Evolutionary conservation across 2,329 filamentous ascomycete species (phyloP).

Genomic region (Penicillium aurantiogriseum): DNA sequence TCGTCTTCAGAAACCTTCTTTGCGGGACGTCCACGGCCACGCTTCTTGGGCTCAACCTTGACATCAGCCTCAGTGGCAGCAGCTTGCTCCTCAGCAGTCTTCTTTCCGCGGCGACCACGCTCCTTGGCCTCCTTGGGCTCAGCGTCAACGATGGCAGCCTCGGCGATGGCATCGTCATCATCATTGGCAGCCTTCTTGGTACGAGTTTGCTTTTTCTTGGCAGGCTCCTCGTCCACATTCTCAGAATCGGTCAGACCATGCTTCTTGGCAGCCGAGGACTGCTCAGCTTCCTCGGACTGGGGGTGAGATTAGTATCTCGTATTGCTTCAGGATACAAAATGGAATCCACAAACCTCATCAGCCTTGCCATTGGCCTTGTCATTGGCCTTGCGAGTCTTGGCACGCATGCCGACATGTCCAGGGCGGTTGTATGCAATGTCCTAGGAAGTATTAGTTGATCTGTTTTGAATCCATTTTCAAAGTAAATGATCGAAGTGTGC

Average conservation of each 20-base stretch:
- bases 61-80: background rate
- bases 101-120: conserved; percentile 20
- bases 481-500: background rate
- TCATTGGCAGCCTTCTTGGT: conserved; percentile 7
- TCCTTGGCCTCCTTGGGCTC: conserved; percentile 27
- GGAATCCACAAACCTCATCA: background rate
- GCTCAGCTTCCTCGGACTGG: conserved; percentile 6
- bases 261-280: conserved; percentile 2
- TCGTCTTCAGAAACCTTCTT: conserved; percentile 1
- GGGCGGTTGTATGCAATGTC: conserved; percentile 72
- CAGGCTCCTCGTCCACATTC: conserved; percentile 12
- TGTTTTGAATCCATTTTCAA: no score
- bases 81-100: background rate
- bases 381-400: conserved; percentile 5
- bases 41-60: background rate
- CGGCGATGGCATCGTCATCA: conserved; percentile 13
- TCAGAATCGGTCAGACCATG: background rate
- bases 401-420: conserved; percentile 63
- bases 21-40: conserved; percentile 5
- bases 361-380: conserved; percentile 7
- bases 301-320: background rate
- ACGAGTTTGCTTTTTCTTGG: conserved; percentile 13
- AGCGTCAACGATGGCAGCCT: conserved; percentile 12
- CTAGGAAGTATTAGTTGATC: conserved; percentile 44
- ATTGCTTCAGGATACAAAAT: background rate